Base-by-base conservation (phyloP, 106 monocot species). In the Hemerocallis citrina region DNA sequence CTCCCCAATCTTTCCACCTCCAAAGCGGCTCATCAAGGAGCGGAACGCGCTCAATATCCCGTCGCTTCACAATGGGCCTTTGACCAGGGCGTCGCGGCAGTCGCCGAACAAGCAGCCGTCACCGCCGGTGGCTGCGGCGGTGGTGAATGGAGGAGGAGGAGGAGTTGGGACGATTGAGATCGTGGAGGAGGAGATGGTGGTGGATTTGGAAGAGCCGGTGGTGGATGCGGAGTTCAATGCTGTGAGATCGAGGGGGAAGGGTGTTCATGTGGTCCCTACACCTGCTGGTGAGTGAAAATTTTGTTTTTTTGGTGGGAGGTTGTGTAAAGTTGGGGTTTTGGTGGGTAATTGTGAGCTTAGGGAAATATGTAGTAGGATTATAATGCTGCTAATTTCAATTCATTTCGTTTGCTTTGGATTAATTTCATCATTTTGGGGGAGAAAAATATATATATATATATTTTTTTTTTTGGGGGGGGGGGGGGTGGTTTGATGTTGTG, bases 221-320 rank as follows among this genome's bases (percentile, higher is more conserved):
- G 84, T 90, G 19, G 89, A 90, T 65, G 52, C 39, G 69, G 79
- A 79, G 52, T 96, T 96, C 46, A 90, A 96, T 36, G 77, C 75
- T 14, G 76, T 90, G 27, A 68, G 83, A 57, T 76, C 81, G 37
- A 78, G 95, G 9, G 90, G 66, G 14, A 71, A 43, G 22, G 35
- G 43, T 27, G 84, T 77, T 34, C 95, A 96, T 67, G 95, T 81
- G 5, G 90, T 90, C 27, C 90, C 95, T 4, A 81, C 84, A 2
- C 79, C 80, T 10, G 86, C 95, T 20, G 95, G 95, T 90, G 59
- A 85, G 74, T 41, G n/a, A n/a, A n/a, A n/a, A n/a, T n/a, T n/a
- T n/a, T n/a, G n/a, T n/a, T n/a, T n/a, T n/a, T n/a, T n/a, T n/a
- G n/a, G n/a, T n/a, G n/a, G n/a, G n/a, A n/a, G n/a, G n/a, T n/a